Conservation (phyloP, 2,329 filamentous ascomycete species). For the Metarhizium rileyi region DNA sequence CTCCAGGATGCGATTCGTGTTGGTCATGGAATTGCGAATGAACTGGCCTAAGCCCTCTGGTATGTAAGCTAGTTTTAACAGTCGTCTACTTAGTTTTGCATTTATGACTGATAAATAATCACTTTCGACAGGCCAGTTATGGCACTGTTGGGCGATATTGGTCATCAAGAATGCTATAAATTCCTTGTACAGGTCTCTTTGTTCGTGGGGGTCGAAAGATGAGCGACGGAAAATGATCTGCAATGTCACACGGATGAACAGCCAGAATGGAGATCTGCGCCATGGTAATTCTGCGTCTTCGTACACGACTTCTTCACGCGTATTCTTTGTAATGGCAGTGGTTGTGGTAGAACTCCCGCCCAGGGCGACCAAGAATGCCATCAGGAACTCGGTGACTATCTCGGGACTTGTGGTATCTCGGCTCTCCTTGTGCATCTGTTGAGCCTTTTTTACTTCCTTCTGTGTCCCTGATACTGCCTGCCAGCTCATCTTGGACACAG, state of each 20-base stretch:
- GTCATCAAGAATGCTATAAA: slow-evolving; percentile 6
- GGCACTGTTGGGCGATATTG: background rate
- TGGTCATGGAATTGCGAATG: background rate
- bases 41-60: background rate
- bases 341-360: slow-evolving; percentile 21
- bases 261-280: slow-evolving; percentile 43
- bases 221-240: slow-evolving; percentile 22
- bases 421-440: slow-evolving; percentile 23
- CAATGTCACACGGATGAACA: slow-evolving; percentile 41
- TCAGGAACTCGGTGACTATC: slow-evolving; percentile 39
- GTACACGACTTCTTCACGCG: slow-evolving; percentile 44
- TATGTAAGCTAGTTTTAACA: slow-evolving; percentile 25
- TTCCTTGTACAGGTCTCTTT: slow-evolving; percentile 1
- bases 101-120: slow-evolving; percentile 27
- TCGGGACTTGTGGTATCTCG: slow-evolving; percentile 38
- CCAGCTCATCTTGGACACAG: slow-evolving; percentile 17
- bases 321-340: slow-evolving; percentile 36
- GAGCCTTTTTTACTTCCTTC: slow-evolving; percentile 26
- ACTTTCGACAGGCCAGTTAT: background rate
- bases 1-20: slow-evolving; percentile 1
- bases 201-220: slow-evolving; percentile 3
- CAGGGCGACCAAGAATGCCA: slow-evolving; percentile 25
- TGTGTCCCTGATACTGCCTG: slow-evolving; percentile 13
- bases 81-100: slow-evolving; percentile 31
- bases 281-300: slow-evolving; percentile 22